Evolutionary conservation across 495 filamentous ascomycete species (phyloP), one percentile per base, ranked within the genome.

Genomic region (Penicillium lividum): DNA sequence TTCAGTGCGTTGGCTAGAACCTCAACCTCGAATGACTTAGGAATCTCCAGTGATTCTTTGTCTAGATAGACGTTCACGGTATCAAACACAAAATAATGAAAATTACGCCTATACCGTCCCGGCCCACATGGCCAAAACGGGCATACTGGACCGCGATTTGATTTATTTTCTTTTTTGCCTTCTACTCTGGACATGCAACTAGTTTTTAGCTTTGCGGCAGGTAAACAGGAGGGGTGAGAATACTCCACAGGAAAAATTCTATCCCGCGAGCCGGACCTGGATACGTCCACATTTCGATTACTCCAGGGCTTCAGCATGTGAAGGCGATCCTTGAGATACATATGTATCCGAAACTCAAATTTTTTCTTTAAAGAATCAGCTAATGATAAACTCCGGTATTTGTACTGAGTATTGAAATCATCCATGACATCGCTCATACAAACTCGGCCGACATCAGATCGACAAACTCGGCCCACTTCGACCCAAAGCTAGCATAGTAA

Each of bases 401-500:
- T 15, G 5, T 40, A 40, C 15, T n/a, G 0, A 11, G 6, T 40
- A 16, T 16, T 16, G 3, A n/a, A 40, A 36, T 36, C 33, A 16
- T 46, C 9, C 25, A 46, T 18, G 18, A 46, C 5, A 4, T 18
- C 7, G 43, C 10, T 28, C 16, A 36, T 25, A 16, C 38, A 40
- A 44, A 30, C 60, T 65, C 56, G 16, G 67, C 59, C 9, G 68
- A 72, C 69, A 78, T 76, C 53, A 72, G 51, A 59, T 65, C 65
- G 30, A 79, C 74, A 58, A 81, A 79, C 43, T 73, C 74, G 25
- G 54, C 54, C 78, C 77, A 80, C 50, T 65, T 64, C 27, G 46
- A 42, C 18, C 75, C 73, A 67, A 81, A 81, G 42, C 65, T 72
- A 28, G 74, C 68, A 64, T 81, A 81, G 66, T 78, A 79, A 54